Conservation (phyloP, 352 stramenopile genomes). For the Globisporangium recalcitrans region DNA sequence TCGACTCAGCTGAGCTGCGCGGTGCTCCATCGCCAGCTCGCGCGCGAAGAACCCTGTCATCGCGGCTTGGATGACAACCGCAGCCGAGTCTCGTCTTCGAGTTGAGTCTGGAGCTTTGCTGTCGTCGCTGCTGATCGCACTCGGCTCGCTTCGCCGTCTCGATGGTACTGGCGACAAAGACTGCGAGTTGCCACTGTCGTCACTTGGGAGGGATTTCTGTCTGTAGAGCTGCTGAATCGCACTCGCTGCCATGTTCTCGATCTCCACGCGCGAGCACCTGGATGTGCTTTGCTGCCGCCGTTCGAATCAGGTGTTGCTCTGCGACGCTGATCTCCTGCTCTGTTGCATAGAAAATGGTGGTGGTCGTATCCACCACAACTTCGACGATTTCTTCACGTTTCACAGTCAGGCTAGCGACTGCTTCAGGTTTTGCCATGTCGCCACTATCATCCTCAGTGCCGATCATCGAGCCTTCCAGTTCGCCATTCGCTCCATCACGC, state of each 20-base stretch:
- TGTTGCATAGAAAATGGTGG: conserved; percentile 14
- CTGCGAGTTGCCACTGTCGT: neutral
- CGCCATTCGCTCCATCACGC: neutral
- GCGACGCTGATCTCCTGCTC: conserved; percentile 16
- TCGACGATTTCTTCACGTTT: conserved; percentile 12
- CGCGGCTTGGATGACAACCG: conserved; percentile 32
- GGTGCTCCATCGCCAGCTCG: conserved; percentile 15
- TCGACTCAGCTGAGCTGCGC: conserved; percentile 42
- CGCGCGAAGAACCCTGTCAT: conserved; percentile 28
- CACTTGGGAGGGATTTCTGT: conserved; percentile 4
- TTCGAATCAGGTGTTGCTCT: conserved; percentile 23
- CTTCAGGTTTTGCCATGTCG: neutral
- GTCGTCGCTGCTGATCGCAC: neutral
- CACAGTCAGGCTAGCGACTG: neutral
- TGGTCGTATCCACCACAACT: conserved; percentile 15
- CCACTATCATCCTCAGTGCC: neutral
- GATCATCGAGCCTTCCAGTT: neutral
- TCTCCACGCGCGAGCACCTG: conserved; percentile 36
- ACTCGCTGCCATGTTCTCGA: conserved; percentile 37
- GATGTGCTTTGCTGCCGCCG: conserved; percentile 23
- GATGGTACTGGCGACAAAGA: neutral
- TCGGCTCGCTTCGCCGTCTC: neutral
- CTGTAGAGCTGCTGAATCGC: conserved; percentile 37
- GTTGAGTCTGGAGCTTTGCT: neutral
- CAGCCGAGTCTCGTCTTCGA: conserved; percentile 18